These are phyloP conservation scores for Candida gorgasii DNA, from an alignment of 805 yeast species.

Conservation along the genomic window DNA sequence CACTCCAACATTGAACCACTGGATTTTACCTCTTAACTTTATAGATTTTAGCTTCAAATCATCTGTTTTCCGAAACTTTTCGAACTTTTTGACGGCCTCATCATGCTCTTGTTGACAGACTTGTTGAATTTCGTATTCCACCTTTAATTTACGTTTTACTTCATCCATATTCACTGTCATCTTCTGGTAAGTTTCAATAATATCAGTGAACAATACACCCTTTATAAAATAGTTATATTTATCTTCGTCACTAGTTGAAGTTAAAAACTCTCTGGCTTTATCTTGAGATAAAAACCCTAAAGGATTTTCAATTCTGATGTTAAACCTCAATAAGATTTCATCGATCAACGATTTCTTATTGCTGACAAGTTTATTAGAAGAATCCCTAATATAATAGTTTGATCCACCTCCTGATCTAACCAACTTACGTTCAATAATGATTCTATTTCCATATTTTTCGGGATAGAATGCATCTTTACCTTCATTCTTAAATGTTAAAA, in stretches of 20 bases:
- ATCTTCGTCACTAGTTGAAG: slow-evolving; percentile 68
- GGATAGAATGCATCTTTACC: slow-evolving; percentile 68
- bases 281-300: slow-evolving; percentile 93
- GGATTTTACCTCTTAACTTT: slow-evolving; percentile 40
- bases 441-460: slow-evolving; percentile 64
- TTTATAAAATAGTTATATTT: slow-evolving; percentile 78
- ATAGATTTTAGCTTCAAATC: slow-evolving; percentile 32
- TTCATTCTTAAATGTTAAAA: slow-evolving; percentile 62
- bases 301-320: slow-evolving; percentile 84
- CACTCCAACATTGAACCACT: slow-evolving; percentile 41
- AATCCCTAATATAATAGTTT: slow-evolving; percentile 56
- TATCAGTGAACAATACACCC: slow-evolving; percentile 73
- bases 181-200: slow-evolving; percentile 51
- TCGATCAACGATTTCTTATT: slow-evolving; percentile 65
- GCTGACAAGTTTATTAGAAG: slow-evolving; percentile 50
- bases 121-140: slow-evolving; percentile 24
- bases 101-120: slow-evolving; percentile 28
- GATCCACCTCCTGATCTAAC: slow-evolving; percentile 49
- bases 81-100: not conserved
- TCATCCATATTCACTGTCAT: slow-evolving; percentile 30
- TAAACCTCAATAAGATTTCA: slow-evolving; percentile 65
- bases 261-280: slow-evolving; percentile 85
- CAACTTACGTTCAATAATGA: slow-evolving; percentile 69
- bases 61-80: slow-evolving; percentile 34
- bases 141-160: slow-evolving; percentile 25